A percentile compares a stretch with the other conserved stretches of the same genome.
Conservation (phyloP, 345 rosid genomes). For the Eucalyptus polyanthemos region DNA sequence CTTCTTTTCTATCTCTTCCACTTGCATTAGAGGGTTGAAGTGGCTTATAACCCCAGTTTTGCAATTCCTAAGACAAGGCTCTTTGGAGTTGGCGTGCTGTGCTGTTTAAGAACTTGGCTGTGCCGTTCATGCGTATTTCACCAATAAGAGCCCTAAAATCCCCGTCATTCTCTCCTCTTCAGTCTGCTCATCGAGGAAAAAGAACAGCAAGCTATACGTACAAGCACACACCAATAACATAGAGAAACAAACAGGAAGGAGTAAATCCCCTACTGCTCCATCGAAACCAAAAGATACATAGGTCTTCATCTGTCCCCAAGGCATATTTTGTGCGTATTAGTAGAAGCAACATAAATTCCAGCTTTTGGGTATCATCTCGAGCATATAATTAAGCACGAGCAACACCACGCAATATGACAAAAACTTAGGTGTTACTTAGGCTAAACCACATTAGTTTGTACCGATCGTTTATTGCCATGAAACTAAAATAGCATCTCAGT, state of each 20-base stretch:
- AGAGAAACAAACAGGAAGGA: not conserved
- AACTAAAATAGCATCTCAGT: not conserved
- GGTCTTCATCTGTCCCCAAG: not conserved
- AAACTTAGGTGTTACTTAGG: not conserved
- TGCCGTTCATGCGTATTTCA: not conserved
- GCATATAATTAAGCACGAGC: not conserved
- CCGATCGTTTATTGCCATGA: not conserved
- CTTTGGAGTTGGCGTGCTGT: not conserved
- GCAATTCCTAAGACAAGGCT: not conserved
- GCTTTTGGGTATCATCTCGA: not conserved
- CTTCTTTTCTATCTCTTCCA: not conserved
- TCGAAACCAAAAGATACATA: not conserved
- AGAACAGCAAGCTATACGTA: not conserved
- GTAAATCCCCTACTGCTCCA: not conserved
- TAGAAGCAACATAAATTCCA: not conserved
- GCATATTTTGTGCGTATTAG: not conserved
- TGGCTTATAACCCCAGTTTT: not conserved
- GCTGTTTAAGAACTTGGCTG: not conserved
- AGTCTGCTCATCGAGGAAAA: not conserved
- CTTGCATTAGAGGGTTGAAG: not conserved
- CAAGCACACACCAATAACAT: not conserved
- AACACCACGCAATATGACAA: not conserved
- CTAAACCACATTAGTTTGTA: not conserved
- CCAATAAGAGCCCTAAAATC: not conserved
- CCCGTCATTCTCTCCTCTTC: not conserved